Base-by-base conservation (phyloP, 148 eudicot genomes). In the Selenicereus undatus region DNA sequence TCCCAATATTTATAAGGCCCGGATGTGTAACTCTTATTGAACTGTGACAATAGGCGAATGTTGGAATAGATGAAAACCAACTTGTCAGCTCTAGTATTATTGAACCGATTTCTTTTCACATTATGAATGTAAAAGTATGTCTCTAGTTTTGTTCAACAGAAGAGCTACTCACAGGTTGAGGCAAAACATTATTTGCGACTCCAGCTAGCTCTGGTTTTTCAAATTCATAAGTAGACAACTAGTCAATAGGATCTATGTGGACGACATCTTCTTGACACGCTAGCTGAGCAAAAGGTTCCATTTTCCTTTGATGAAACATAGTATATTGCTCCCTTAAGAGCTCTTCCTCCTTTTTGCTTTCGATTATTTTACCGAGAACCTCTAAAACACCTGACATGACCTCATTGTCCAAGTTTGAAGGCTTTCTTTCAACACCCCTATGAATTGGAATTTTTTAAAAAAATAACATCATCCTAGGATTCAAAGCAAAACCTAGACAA, bases 161-260 rank as follows among this genome's bases (percentile, higher is more conserved):
- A 20, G 84, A 82, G 17, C 73, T 78, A 56, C 84, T 77, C 22
- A 82, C 48, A 1, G 77, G 81, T 72, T 82, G 52, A 2, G 73
- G 20, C n/a, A 56, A 56, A 16, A 54, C 20, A 13, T 54, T 54
- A 20, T 54, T 78, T 10, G 73, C 81, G 1, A 82, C 58, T 26
- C 71, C 80, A 20, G 77, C 76, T 39, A 77, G 21, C 11, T 82
- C 84, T 22, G 76, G 81, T 66, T 81, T 51, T 52, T 82, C 4
- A 4, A 76, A 45, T 5, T 76, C 42, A 75, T 74, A 81, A 13
- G 65, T 64, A 5, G 45, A 58, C 83, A 68, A 81, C 79, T 65
- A 75, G 0, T 39, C 39, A 43, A 81, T 74, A 9, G 56, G 36
- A 64, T 75, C 77, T 64, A 81, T 75, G 3, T 54, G 32, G 0